Evolutionary conservation across 1,284 basidiomycete genomes (phyloP).

Genomic region (Trichosporon asahii): DNA sequence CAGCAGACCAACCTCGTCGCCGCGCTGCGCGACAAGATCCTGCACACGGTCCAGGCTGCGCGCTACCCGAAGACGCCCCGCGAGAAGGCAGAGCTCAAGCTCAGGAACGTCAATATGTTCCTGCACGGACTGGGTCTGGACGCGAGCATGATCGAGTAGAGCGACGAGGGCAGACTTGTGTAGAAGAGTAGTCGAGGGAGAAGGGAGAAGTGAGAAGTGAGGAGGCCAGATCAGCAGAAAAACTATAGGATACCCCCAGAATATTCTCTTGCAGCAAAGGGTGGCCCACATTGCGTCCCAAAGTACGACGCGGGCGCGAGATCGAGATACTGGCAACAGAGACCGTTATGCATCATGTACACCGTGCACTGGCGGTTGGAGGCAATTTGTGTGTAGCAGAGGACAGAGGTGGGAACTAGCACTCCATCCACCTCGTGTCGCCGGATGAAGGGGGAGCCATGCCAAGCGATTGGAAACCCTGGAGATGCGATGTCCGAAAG

Average conservation of each 20-base stretch:
- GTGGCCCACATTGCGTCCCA: conserved; percentile 6
- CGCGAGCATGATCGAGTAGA: conserved; percentile 40
- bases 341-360: neutral
- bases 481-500: no score
- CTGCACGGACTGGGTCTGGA: conserved; percentile 49
- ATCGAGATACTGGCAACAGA: neutral
- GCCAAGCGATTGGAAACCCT: no score
- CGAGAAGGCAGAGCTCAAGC: conserved; percentile 44
- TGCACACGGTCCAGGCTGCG: conserved; percentile 50
- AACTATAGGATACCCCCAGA: neutral
- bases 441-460: no score
- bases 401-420: no score
- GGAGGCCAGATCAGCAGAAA: neutral
- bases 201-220: neutral
- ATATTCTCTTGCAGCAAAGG: neutral
- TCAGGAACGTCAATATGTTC: conserved; percentile 53
- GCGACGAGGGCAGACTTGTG: no score
- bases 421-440: no score
- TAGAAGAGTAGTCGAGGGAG: no score
- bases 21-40: conserved; percentile 75
- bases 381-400: no score
- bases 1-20: conserved; percentile 81
- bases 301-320: conserved; percentile 8
- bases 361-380: no score
- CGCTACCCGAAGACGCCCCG: conserved; percentile 37